phyloP scores from a whole-genome alignment of 2,329 filamentous ascomycete species.

The Diatrype stigma region DNA sequence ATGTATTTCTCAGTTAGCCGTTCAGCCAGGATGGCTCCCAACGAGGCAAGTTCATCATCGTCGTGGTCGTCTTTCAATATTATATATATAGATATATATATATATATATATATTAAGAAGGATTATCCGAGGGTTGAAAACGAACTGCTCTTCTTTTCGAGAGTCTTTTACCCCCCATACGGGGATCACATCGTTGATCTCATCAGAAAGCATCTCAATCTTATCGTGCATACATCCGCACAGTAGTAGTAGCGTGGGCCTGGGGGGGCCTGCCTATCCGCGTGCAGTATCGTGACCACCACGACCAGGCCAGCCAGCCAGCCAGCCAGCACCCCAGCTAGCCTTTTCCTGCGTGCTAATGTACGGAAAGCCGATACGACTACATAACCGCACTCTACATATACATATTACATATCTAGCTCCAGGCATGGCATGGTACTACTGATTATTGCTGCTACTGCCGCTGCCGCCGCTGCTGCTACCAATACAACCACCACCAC shows the following conservation, averaged over 20 bases:
- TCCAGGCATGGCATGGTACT: conserved; percentile 14
- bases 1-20: no score
- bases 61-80: no score
- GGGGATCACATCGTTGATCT: neutral
- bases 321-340: no score
- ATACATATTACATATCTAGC: conserved; percentile 26
- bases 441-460: neutral
- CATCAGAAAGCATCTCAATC: neutral
- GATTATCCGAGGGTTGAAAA: neutral
- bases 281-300: neutral
- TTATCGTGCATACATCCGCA: neutral
- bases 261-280: no score
- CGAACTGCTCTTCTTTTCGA: neutral
- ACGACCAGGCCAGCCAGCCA: neutral
- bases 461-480: neutral
- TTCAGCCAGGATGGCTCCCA: no score
- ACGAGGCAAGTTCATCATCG: no score
- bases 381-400: conserved; percentile 30
- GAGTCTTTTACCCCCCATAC: neutral
- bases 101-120: no score
- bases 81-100: no score
- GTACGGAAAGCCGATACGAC: conserved; percentile 1
- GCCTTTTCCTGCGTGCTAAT: neutral
- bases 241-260: neutral
- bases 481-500: conserved; percentile 6